Percentiles rank a stretch among this genome's conserved stretches.
Conservation (phyloP, 805 yeast species). For the Monosporozyma solicola region DNA sequence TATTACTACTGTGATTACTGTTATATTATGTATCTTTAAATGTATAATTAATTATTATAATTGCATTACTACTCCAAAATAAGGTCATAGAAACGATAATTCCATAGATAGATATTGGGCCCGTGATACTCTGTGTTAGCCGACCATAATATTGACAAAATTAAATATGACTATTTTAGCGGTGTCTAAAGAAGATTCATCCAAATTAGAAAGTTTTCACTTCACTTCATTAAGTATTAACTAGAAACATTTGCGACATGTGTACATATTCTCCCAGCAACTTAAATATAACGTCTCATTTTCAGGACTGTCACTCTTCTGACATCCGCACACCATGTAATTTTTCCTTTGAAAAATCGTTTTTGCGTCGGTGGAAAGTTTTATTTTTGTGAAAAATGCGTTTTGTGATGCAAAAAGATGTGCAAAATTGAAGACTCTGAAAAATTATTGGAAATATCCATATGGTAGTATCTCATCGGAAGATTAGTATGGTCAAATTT, state of each 20-base stretch:
- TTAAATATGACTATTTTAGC: too few relatives aligned
- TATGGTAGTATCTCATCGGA: not conserved
- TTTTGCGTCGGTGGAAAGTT: not conserved
- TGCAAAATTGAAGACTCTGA: not conserved
- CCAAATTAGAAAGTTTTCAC: too few relatives aligned
- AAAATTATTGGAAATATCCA: not conserved
- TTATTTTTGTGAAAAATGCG: not conserved
- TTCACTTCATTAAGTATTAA: too few relatives aligned
- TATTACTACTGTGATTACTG: not conserved
- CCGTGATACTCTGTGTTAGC: too few relatives aligned
- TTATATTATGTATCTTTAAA: not conserved
- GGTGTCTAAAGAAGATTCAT: too few relatives aligned
- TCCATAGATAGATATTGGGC: too few relatives aligned
- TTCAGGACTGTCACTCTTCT: not conserved
- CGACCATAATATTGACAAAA: too few relatives aligned
- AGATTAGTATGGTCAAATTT: not conserved
- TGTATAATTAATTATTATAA: too few relatives aligned
- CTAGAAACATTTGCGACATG: too few relatives aligned
- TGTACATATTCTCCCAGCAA: too few relatives aligned
- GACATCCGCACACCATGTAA: not conserved
- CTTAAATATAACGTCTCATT: too few relatives aligned
- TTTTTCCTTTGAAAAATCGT: not conserved
- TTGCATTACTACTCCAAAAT: not conserved
- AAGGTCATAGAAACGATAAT: not conserved
- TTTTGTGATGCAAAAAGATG: not conserved